These are phyloP conservation scores for Epichloe sp. DNA, from an alignment of 2,329 filamentous ascomycete species.

Conservation along the genomic window DNA sequence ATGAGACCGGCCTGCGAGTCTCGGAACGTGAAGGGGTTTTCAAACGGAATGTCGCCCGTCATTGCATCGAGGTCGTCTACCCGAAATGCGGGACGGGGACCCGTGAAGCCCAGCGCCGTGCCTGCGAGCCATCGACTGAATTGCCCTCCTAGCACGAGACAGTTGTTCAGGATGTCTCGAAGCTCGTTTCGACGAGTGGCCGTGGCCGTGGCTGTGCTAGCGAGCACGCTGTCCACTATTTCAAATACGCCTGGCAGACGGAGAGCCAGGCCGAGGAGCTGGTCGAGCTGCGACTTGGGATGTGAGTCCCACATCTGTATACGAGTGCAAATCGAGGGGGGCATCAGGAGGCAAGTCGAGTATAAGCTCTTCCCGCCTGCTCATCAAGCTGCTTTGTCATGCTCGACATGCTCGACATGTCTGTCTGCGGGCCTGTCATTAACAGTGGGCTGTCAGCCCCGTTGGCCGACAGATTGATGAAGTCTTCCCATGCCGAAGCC, in stretches of 20 bases:
- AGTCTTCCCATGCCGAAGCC: constrained; percentile 37
- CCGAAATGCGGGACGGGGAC: constrained; percentile 11
- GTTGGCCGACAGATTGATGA: constrained; percentile 26
- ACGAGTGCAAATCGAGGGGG: constrained; percentile 24
- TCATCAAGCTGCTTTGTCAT: constrained; percentile 12
- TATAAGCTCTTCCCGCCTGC: constrained; percentile 15
- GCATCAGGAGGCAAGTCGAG: constrained; percentile 28
- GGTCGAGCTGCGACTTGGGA: constrained; percentile 25
- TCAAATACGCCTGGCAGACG: constrained; percentile 33
- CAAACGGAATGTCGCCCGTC: no score
- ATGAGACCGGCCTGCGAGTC: no score
- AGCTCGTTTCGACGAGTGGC: constrained; percentile 29
- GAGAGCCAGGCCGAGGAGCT: constrained; percentile 37
- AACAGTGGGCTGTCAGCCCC: constrained; percentile 25
- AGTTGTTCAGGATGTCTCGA: constrained; percentile 31
- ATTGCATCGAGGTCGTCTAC: no score
- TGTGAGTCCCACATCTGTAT: constrained; percentile 22
- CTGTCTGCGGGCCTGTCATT: constrained; percentile 32
- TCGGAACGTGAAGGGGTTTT: no score
- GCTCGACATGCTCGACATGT: constrained; percentile 16
- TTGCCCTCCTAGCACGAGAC: no score
- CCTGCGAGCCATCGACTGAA: constrained; percentile 26
- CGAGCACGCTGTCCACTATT: constrained; percentile 29
- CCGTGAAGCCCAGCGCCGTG: constrained; percentile 14
- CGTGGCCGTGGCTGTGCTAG: constrained; percentile 24